Base-by-base conservation (phyloP, 176 grass and related monocot species). In the Puya raimondii region DNA sequence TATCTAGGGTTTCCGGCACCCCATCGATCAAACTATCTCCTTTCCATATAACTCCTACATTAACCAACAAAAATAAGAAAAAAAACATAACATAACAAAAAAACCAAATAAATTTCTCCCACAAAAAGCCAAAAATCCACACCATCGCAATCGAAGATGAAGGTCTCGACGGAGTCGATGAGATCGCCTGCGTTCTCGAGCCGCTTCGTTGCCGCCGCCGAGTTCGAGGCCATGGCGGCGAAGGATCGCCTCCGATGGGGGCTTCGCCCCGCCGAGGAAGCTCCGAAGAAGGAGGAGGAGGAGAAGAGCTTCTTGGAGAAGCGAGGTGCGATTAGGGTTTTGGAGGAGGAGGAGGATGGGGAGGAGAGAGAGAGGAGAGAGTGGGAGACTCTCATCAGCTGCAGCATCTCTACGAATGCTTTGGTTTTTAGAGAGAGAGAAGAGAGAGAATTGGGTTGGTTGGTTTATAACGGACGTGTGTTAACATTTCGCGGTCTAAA, bases 131-230 rank as follows among this genome's bases (percentile, higher is more conserved):
- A 66, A 27, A 64, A 69, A 52, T 14, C 51, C 29, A 78, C 69
- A 97, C 94, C 86, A 4, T 97, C 89, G 52, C 89, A 97, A 71
- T 97, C 86, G 68, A 92, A 92, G 83, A 97, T 86, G 86, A 97
- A 97, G 29, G 94, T 92, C 71, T 97, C 84, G 2, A 97, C 94
- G 29, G 94, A 97, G 84, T 86, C 86, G 49, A 97, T 97, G 69
- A 97, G 89, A 27, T 84, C 84, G 71, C 88, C 82, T 23, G 76
- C 89, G 64, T 90, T 82, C 86, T 90, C 84, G 20, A 97, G 79
- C 78, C 81, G 87, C 10, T 64, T 69, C 1, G 86, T 78, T 0
- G 82, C 78, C 7, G 72, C 71, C 11, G 61, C 63, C 74, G 65
- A 72, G 18, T 51, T 67, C 7, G 80, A 70, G 64, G 14, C 54